Base-by-base conservation (phyloP, 2,329 filamentous ascomycete species). In the Teratosphaeria pseudoeucalypti region DNA sequence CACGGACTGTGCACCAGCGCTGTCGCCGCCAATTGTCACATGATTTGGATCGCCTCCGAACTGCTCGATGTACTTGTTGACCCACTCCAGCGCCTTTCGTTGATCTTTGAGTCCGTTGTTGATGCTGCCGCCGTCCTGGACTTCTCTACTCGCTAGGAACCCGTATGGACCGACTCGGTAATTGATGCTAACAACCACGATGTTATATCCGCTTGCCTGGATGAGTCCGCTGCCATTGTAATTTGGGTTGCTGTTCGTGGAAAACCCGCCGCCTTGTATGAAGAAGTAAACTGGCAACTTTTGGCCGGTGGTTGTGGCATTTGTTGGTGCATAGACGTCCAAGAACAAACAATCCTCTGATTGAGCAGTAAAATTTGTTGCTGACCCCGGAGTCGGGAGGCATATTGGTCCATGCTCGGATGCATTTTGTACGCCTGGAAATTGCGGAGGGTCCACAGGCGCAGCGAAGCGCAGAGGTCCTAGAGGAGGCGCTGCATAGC, bases 111-210 rank as follows among this genome's bases (percentile, higher is more conserved):
- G 75, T 1, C 88, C 88, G 65, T 85, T 85, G 70, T 91, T 91
- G 39, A 85, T 69, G 60, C 79, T 81, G 2, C 82, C 80, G 4
- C 73, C 64, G 34, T 74, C 64, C 2, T 63, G 52, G 1, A 85
- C 72, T 65, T 86, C 80, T 16, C 80, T 74, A 58, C 83, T 78
- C 1, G 83, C 82, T 12, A 92, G 77, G 68, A 91, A 92, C 0
- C 89, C 88, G 64, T 85, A 90, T 0, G 82, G 80, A 0, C 88
- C 88, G 11, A 92, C 86, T 5, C 89, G 84, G 69, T 92, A 91
- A 73, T 90, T 91, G 73, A 89, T 81, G 10, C 79, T 85, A 1
- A 92, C 86, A 0, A 90, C 82, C 0, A 92, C 74, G 29, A 90
- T 85, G 54, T 82, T 78, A 60, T 81, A 74, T 43, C 79, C 77